A percentile compares a stretch with the other conserved stretches of the same genome.
Evolutionary conservation across 495 filamentous ascomycete genomes (phyloP).

Genomic region (Hypoxylon fragiforme): DNA sequence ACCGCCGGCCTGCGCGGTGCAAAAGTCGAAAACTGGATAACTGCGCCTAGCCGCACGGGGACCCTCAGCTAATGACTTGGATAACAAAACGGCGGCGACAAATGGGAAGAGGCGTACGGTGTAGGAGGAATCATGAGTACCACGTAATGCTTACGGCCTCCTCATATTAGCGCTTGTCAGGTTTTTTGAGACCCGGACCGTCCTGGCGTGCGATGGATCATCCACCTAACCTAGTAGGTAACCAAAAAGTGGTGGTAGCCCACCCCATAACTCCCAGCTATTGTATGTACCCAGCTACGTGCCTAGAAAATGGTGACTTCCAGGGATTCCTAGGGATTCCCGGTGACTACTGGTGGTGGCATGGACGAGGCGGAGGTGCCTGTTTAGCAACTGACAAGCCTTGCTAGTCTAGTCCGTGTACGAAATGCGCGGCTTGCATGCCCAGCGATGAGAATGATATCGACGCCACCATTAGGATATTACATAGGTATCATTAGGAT

Average conservation of each 20-base stretch:
- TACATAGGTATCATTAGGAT: too few relatives aligned
- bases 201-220: conserved; percentile 26
- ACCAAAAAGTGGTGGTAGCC: background rate
- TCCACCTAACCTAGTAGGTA: background rate
- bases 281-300: conserved; percentile 2
- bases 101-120: conserved; percentile 12
- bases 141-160: conserved; percentile 33
- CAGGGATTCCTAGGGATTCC: background rate
- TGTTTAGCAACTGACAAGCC: conserved; percentile 23
- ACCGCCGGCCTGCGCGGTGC: conserved; percentile 6
- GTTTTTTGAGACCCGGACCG: conserved; percentile 30
- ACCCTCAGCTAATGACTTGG: conserved; percentile 13
- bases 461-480: conserved; percentile 30
- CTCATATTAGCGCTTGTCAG: conserved; percentile 14
- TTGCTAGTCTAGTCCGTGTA: conserved; percentile 15
- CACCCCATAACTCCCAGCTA: conserved; percentile 1
- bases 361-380: conserved; percentile 28
- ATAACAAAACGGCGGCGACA: conserved; percentile 23
- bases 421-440: conserved; percentile 30
- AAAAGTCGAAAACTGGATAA: conserved; percentile 26
- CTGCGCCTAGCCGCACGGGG: conserved; percentile 33
- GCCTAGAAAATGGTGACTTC: too few relatives aligned
- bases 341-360: conserved; percentile 7
- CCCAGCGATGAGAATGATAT: conserved; percentile 15
- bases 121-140: conserved; percentile 28